phyloP scores from a whole-genome alignment of 78 protist genomes.

The Goniomonas avonlea region DNA sequence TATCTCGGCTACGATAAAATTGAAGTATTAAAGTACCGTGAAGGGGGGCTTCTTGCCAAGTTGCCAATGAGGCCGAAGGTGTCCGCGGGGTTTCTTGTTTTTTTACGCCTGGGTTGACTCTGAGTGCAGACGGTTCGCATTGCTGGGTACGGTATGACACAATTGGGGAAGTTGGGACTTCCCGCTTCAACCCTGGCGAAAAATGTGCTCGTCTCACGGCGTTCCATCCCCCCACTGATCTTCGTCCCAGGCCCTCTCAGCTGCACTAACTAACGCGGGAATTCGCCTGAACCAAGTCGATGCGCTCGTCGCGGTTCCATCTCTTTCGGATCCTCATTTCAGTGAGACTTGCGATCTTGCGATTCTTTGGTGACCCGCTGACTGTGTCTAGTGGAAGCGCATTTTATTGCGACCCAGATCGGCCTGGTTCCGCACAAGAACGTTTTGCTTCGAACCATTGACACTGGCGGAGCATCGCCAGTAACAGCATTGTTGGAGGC shows the following conservation, averaged over 20 bases:
- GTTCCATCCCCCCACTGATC: too few species aligned
- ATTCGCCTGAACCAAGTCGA: neutral
- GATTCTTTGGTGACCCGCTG: neutral
- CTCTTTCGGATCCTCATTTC: constrained; percentile 14
- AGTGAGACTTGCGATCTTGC: neutral
- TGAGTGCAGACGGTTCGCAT: constrained; percentile 25
- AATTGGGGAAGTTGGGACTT: neutral
- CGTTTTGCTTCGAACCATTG: constrained; percentile 18
- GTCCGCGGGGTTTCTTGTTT: too few species aligned
- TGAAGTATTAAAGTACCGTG: too few species aligned
- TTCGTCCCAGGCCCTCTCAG: too few species aligned
- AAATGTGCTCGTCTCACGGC: neutral
- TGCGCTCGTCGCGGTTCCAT: constrained; percentile 17
- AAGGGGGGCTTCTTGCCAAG: too few species aligned
- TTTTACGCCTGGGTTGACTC: too few species aligned
- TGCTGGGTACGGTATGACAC: constrained; percentile 5
- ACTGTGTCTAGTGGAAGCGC: neutral
- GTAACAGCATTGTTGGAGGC: constrained; percentile 18
- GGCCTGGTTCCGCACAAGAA: neutral
- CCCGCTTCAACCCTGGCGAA: neutral
- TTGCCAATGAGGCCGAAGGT: too few species aligned
- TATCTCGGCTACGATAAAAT: too few species aligned
- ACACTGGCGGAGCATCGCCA: constrained; percentile 34
- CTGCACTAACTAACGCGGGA: neutral
- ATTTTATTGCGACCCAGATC: neutral